Evolutionary conservation across 2,329 filamentous ascomycete species (phyloP), one percentile per base, ranked within the genome.

Genomic region (Amauroascus verrucosus): DNA sequence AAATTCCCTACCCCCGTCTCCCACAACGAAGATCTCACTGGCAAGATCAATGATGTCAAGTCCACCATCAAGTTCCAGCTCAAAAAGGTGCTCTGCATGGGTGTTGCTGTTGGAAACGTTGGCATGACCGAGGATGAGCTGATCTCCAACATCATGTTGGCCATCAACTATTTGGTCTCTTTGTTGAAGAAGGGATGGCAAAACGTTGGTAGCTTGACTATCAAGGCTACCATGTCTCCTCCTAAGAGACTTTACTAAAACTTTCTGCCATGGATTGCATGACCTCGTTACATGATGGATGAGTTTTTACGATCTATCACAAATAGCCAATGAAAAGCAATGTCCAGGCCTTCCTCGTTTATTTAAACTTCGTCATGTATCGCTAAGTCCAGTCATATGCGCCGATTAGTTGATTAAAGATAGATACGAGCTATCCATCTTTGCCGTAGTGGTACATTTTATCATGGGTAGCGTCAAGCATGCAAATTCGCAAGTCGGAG

Each of bases 1-100:
- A 98, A 98, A 83, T 98, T 98, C 87, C 93, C 93, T 61, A 95
- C 91, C 62, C 93, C 93, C 65, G 87, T 98, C 77, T 96, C 90
- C 62, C 93, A 98, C 86, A 75, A 80, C 74, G 93, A 98, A 72
- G 91, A 97, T 74, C 84, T 98, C 65, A 80, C 77, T 74, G 82
- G 78, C 81, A 96, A 95, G 85, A 88, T 97, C 81, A 95, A 80
- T 79, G 93, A 98, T 75, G 91, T 98, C 83, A 97, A 96, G 86
- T 95, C 88, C 68, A 98, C 93, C 77, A 97, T 98, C 86, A 98
- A 98, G 86, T 98, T 98, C 86, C 90, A 98, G 84, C 83, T 98
- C 71, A 98, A 98, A 88, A 98, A 98, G 88, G 93, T 98, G 75
- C 83, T 98, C 67, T 98, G 93, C 83, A 90, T 98, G 84, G 93